Percentiles rank a stretch among this genome's conserved stretches.
Conservation (phyloP, 345 rosid genomes). For the Pistacia integerrima region DNA sequence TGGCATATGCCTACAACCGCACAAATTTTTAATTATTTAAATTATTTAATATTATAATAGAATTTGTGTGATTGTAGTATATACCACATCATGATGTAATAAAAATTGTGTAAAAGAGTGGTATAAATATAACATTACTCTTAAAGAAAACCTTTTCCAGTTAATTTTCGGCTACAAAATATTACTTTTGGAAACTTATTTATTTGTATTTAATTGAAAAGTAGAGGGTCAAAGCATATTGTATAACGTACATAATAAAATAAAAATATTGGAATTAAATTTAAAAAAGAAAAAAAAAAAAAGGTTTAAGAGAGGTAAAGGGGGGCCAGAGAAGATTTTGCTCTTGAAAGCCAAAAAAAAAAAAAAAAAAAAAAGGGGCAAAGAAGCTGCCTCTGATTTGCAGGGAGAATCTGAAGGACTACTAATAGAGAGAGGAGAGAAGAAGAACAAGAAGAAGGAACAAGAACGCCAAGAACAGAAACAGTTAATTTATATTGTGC, state of each 20-base stretch:
- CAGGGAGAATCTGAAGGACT: slow-evolving; percentile 64
- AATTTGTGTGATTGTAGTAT: too few relatives aligned
- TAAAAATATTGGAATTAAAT: neutral
- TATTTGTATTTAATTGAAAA: slow-evolving; percentile 8
- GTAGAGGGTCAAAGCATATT: neutral
- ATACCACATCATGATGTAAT: too few relatives aligned
- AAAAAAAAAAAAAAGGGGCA: neutral
- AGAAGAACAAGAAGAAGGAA: slow-evolving; percentile 21
- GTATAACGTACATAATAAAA: neutral
- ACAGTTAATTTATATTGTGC: slow-evolving; percentile 9
- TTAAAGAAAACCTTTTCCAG: too few relatives aligned
- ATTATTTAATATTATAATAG: too few relatives aligned
- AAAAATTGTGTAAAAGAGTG: too few relatives aligned
- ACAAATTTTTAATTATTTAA: too few relatives aligned
- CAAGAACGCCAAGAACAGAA: slow-evolving; percentile 55
- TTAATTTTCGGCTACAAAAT: too few relatives aligned
- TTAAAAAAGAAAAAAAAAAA: slow-evolving; percentile 11
- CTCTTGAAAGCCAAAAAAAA: slow-evolving; percentile 43
- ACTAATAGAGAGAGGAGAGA: slow-evolving; percentile 15
- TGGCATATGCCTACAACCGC: too few relatives aligned
- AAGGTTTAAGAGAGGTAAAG: slow-evolving; percentile 38
- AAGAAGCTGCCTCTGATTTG: slow-evolving; percentile 56
- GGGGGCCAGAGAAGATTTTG: slow-evolving; percentile 47
- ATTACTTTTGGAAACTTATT: too few relatives aligned
- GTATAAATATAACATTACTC: too few relatives aligned